Evolutionary conservation across 345 rosid genomes (phyloP).

Genomic region (Lumnitzera racemosa): DNA sequence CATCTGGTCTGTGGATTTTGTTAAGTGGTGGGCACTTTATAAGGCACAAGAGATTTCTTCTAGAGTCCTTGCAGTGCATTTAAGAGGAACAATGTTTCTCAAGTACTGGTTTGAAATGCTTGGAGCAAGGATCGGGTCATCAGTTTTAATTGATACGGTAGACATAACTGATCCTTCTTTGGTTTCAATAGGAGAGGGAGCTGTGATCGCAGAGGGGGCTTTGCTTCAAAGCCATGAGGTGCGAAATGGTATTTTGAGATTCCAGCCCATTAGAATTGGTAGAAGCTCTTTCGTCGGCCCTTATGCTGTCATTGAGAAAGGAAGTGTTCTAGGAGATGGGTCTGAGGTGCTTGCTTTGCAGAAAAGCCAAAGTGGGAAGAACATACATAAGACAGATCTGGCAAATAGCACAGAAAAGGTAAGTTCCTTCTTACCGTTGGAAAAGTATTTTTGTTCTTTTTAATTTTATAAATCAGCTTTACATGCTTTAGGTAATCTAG

Average conservation of each 20-base stretch:
- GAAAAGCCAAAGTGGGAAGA: slow-evolving; percentile 35
- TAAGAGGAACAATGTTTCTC: slow-evolving; percentile 55
- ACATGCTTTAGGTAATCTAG: too few relatives aligned
- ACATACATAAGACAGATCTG: slow-evolving; percentile 19
- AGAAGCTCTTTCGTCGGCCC: slow-evolving; percentile 46
- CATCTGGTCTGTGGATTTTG: slow-evolving; percentile 50
- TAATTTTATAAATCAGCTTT: too few relatives aligned
- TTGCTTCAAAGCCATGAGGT: slow-evolving; percentile 61
- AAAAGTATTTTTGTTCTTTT: too few relatives aligned
- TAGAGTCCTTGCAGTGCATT: slow-evolving; percentile 48
- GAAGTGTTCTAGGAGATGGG: slow-evolving; percentile 39
- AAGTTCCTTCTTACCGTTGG: slow-evolving; percentile 5
- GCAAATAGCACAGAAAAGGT: slow-evolving; percentile 19
- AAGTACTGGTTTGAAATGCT: slow-evolving; percentile 62
- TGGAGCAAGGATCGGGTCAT: slow-evolving; percentile 56
- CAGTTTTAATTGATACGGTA: slow-evolving; percentile 48
- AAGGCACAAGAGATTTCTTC: slow-evolving; percentile 52
- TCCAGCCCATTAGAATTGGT: slow-evolving; percentile 41
- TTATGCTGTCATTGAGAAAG: slow-evolving; percentile 53
- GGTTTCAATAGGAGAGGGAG: slow-evolving; percentile 55
- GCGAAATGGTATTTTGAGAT: slow-evolving; percentile 40
- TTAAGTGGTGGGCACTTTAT: slow-evolving; percentile 75
- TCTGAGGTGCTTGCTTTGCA: slow-evolving; percentile 43
- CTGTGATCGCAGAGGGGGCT: slow-evolving; percentile 55
- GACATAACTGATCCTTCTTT: slow-evolving; percentile 61